Evolutionary conservation across 768 basidiomycete genomes (phyloP), one percentile per base, ranked within the genome.

Genomic region (Leccinum disarticulatum): DNA sequence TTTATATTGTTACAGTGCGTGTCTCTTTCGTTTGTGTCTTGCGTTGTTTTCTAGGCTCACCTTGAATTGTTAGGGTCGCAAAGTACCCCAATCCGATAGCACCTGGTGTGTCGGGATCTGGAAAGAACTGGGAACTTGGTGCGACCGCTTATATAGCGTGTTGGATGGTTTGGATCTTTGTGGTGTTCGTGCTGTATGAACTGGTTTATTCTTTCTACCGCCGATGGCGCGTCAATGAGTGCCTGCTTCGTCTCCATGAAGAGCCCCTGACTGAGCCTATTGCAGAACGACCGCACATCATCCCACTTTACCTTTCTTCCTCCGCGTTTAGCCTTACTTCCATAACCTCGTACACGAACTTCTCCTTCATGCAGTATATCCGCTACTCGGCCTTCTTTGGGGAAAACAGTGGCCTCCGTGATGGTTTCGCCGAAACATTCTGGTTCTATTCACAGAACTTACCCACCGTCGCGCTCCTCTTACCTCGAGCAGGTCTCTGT

Each of bases 401-500:
- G 35, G 80, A 84, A 64, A 76, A 76, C 48, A 82, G 79, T 57
- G 76, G 80, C 65, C 59, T 80, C 58, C 77, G 78, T 50, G 81
- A 86, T 61, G 81, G 81, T 57, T 75, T 94, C 48, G 89, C 93
- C n/a, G 93, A 96, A 75, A 87, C 87, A 14, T 91, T 83, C 70
- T 91, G 86, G 78, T 85, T 85, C 68, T 90, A 91, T 64, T 86
- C 93, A 1, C 94, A 96, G 77, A 93, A 94, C 68, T 71, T 88
- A 36, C 88, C 93, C 5, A 91, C 90, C 0, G 85, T 95, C 46
- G 81, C 85, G 9, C 80, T 93, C n/a, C 81, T 95, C 46, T 77
- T 96, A 19, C 94, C 94, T 27, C 84, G 94, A 60, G 91, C 91
- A 31, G 92, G 85, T 9, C 76, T 96, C 43, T 81, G 80, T 46